These are phyloP conservation scores for Amanita jacksonii DNA, from an alignment of 768 basidiomycete species.

Conservation along the genomic window DNA sequence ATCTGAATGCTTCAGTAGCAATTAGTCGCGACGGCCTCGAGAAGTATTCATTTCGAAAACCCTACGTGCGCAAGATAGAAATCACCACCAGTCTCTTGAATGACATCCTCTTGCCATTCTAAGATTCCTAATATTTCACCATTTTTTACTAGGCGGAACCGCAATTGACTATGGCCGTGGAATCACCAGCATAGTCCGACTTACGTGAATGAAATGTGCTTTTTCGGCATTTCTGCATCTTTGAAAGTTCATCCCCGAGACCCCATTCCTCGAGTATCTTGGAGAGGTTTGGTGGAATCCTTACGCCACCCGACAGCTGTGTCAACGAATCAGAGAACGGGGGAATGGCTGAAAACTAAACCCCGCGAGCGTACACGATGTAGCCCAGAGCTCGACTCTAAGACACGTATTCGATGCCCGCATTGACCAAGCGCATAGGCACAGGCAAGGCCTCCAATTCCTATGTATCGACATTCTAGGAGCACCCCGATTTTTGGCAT, in stretches of 20 bases:
- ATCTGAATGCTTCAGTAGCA: slow-evolving; percentile 32
- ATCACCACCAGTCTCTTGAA: slow-evolving; percentile 37
- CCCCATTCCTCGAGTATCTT: slow-evolving; percentile 45
- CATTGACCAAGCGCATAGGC: slow-evolving; percentile 37
- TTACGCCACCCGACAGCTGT: slow-evolving; percentile 30
- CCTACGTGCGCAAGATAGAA: slow-evolving; percentile 42
- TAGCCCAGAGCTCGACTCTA: slow-evolving; percentile 28
- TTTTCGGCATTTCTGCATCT: slow-evolving; percentile 23
- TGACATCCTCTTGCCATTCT: slow-evolving; percentile 39
- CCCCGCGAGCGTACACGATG: slow-evolving; percentile 20
- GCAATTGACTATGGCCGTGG: not conserved
- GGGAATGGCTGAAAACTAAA: not conserved
- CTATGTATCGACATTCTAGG: slow-evolving; percentile 13
- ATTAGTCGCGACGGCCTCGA: not conserved
- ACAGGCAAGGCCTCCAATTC: slow-evolving; percentile 39
- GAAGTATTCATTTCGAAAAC: slow-evolving; percentile 6
- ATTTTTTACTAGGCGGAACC: slow-evolving; percentile 28
- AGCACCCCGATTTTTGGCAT: not conserved
- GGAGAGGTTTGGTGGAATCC: slow-evolving; percentile 44
- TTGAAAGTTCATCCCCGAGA: slow-evolving; percentile 29
- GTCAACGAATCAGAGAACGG: not conserved
- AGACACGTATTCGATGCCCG: slow-evolving; percentile 41
- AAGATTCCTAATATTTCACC: slow-evolving; percentile 34
- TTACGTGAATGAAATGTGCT: slow-evolving; percentile 26
- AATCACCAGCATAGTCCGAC: slow-evolving; percentile 10